These are phyloP conservation scores for Wickerhamomyces rabaulensis DNA, from an alignment of 805 yeast species.

Conservation along the genomic window DNA sequence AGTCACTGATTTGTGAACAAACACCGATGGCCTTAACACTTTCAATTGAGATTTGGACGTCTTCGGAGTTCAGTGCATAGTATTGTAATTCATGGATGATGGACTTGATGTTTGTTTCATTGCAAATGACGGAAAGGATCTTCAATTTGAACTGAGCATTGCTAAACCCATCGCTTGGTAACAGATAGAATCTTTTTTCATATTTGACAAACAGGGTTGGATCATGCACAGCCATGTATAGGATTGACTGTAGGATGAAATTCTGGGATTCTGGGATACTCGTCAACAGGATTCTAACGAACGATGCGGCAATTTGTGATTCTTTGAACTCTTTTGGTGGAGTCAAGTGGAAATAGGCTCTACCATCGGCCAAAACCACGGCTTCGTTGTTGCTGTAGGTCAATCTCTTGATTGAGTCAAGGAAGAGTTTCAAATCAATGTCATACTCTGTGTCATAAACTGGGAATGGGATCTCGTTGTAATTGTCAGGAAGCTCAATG, in stretches of 20 bases:
- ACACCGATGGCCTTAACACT: conserved; percentile 60
- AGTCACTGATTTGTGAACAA: conserved; percentile 45
- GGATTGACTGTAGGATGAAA: conserved; percentile 43
- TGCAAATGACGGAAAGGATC: conserved; percentile 55
- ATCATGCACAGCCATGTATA: conserved; percentile 32
- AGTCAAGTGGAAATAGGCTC: conserved; percentile 52
- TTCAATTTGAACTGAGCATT: conserved; percentile 51
- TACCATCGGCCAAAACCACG: conserved; percentile 56
- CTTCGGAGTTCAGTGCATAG: conserved; percentile 33
- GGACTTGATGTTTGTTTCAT: conserved; percentile 42
- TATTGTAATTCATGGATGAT: conserved; percentile 62
- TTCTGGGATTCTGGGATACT: conserved; percentile 29
- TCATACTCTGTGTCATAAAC: conserved; percentile 41
- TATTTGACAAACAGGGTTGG: conserved; percentile 30
- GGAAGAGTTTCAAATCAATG: conserved; percentile 52
- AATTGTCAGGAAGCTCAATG: conserved; percentile 39
- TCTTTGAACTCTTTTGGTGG: conserved; percentile 49
- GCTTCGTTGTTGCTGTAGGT: conserved; percentile 49
- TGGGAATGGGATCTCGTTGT: conserved; percentile 32
- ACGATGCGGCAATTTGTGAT: conserved; percentile 42
- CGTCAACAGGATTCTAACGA: conserved; percentile 37
- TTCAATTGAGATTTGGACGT: conserved; percentile 30
- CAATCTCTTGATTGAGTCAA: conserved; percentile 41
- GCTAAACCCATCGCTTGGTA: conserved; percentile 44
- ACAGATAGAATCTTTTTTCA: conserved; percentile 46